phyloP scores from a whole-genome alignment of 768 basidiomycete species.

The Boletus subcaerulescens region DNA sequence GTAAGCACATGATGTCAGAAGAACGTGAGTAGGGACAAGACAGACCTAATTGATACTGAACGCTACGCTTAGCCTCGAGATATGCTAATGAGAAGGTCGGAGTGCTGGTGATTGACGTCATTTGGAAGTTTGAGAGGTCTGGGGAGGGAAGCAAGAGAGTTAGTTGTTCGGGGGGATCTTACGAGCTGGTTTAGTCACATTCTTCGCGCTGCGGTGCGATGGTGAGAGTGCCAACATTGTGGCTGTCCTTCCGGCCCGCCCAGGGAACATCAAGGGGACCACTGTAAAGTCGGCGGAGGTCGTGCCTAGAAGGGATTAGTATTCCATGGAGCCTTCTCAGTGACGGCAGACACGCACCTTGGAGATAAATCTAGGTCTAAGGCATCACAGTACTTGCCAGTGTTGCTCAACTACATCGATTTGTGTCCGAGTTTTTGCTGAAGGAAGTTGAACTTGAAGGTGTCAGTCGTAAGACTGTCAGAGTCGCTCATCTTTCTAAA shows the following conservation, averaged over 20 bases:
- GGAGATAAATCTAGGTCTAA: no score
- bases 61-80: constrained; percentile 2
- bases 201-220: no score
- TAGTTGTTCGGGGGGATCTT: not conserved
- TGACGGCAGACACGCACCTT: no score
- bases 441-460: no score
- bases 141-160: no score
- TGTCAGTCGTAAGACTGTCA: no score
- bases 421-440: no score
- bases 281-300: not conserved
- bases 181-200: not conserved
- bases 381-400: no score
- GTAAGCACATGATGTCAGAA: not conserved
- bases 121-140: not conserved
- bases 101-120: not conserved
- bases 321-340: not conserved
- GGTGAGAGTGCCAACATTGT: not conserved
- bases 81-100: constrained; percentile 2
- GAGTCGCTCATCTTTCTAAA: no score
- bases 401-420: no score
- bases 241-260: not conserved
- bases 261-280: no score
- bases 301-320: no score
- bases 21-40: not conserved
- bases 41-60: constrained; percentile 11